These are phyloP conservation scores for Neonectria neomacrospora DNA, from an alignment of 2,329 filamentous ascomycete species.

Conservation along the genomic window DNA sequence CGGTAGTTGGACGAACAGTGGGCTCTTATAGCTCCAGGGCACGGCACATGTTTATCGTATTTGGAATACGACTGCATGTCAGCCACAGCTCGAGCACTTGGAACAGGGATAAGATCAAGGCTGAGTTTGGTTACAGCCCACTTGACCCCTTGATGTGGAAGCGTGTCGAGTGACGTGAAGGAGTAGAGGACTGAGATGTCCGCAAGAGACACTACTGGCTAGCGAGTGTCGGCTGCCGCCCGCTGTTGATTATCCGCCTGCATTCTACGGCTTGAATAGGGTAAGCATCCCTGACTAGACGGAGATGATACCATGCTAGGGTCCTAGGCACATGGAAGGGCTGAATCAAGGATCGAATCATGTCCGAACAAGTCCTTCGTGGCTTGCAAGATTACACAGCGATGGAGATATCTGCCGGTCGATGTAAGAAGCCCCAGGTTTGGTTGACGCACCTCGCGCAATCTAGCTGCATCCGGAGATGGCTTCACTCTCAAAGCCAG, in stretches of 20 bases:
- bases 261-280: background rate
- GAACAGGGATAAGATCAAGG: background rate
- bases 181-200: background rate
- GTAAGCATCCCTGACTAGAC: background rate
- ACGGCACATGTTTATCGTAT: background rate
- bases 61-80: conserved; percentile 2
- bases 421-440: background rate
- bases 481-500: background rate
- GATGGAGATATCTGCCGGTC: background rate
- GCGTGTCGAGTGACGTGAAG: background rate
- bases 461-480: background rate
- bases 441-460: conserved; percentile 5
- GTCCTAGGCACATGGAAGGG: background rate
- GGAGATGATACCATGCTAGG: background rate
- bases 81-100: background rate
- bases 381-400: background rate
- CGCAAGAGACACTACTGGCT: background rate
- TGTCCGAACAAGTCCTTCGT: background rate
- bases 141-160: background rate
- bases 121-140: fast-evolving
- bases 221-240: background rate
- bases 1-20: background rate
- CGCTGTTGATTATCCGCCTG: background rate
- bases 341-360: background rate
- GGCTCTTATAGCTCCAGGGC: background rate